Evolutionary conservation across 345 rosid genomes (phyloP).

Genomic region (Sisymbrium altissimum): DNA sequence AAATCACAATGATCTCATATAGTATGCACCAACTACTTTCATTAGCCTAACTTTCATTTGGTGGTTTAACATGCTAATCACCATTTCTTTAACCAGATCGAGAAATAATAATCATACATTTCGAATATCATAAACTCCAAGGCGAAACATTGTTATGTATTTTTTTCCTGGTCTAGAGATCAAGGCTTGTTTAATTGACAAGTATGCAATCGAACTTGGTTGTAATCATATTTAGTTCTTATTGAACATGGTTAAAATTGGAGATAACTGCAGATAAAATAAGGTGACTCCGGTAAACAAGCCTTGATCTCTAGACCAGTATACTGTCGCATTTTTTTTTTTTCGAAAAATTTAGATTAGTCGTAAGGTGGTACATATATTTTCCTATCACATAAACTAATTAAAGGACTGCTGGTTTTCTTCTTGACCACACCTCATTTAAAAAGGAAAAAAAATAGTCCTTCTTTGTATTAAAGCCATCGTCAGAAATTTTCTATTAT

Average conservation of each 20-base stretch:
- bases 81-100: not conserved
- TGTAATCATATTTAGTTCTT: not conserved
- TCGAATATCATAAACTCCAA: not conserved
- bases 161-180: not conserved
- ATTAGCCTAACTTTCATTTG: not conserved
- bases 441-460: too few species aligned
- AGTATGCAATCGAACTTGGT: not conserved
- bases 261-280: not conserved
- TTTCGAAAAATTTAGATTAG: not conserved
- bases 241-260: not conserved
- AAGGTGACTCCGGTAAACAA: too few species aligned
- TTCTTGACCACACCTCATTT: not conserved
- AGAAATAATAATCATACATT: not conserved
- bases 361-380: not conserved
- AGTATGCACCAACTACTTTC: not conserved
- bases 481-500: too few species aligned
- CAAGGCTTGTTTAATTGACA: not conserved
- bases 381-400: not conserved
- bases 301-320: too few species aligned
- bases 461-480: too few species aligned
- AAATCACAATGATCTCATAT: not conserved
- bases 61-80: not conserved
- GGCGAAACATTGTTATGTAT: not conserved
- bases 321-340: not conserved
- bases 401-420: not conserved